phyloP scores from a whole-genome alignment of 106 monocot genomes.

The Posidonia australis region DNA sequence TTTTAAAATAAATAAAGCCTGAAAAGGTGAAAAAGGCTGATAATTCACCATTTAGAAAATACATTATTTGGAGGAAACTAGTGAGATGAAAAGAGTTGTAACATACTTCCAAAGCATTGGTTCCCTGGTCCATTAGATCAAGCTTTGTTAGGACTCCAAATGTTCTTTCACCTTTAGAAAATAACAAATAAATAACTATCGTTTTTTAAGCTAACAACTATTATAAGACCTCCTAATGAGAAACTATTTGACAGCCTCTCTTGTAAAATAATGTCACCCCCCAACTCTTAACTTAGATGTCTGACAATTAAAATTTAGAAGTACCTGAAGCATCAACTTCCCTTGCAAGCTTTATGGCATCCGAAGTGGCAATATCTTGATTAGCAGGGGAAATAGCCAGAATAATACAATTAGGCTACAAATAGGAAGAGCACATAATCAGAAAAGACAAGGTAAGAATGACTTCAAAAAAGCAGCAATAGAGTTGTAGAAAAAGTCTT shows the following conservation, averaged over 20 bases:
- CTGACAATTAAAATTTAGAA: not conserved
- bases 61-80: not conserved
- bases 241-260: too few relatives aligned
- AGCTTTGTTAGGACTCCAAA: slow-evolving; percentile 99
- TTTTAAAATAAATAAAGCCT: not conserved
- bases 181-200: not conserved
- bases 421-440: not conserved
- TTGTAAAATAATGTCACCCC: too few relatives aligned
- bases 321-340: slow-evolving; percentile 94
- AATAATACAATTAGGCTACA: slow-evolving; percentile 90
- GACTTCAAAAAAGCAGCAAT: not conserved
- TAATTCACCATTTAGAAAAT: not conserved
- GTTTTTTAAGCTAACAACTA: not conserved
- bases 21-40: not conserved
- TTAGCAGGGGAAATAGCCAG: slow-evolving; percentile 97
- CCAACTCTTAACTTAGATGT: too few relatives aligned
- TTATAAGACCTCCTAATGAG: not conserved
- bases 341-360: slow-evolving; percentile 95
- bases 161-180: slow-evolving; percentile 79
- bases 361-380: slow-evolving; percentile 99
- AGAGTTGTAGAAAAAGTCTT: not conserved
- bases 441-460: not conserved
- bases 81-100: not conserved
- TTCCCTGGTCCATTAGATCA: slow-evolving; percentile 99
- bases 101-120: slow-evolving; percentile 94